Evolutionary conservation across 176 grass and related monocot genomes (phyloP).

Genomic region (Tuctoria greenei): DNA sequence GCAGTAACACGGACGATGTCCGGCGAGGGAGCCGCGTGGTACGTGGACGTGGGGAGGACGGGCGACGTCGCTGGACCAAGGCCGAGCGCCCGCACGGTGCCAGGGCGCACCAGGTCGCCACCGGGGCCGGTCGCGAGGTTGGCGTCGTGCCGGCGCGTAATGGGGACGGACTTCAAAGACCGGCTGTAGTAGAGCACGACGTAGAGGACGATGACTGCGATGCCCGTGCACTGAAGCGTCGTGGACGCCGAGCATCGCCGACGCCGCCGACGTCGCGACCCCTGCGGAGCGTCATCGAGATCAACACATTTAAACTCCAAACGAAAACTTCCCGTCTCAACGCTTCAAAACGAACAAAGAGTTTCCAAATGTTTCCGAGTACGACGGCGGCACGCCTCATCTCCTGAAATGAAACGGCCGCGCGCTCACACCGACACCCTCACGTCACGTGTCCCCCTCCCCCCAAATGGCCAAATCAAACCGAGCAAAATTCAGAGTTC

Average conservation of each 20-base stretch:
- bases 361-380: neutral
- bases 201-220: slow-evolving; percentile 46
- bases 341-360: no score
- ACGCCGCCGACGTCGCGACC: neutral
- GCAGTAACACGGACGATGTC: neutral
- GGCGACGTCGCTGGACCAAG: slow-evolving; percentile 41
- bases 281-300: neutral
- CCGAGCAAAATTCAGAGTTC: slow-evolving; percentile 3
- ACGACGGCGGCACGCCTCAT: neutral
- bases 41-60: slow-evolving; percentile 53
- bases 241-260: slow-evolving; percentile 25
- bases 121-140: neutral
- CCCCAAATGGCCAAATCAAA: no score
- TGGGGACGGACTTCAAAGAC: neutral
- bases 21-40: slow-evolving; percentile 17
- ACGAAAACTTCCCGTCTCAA: no score
- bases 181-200: slow-evolving; percentile 23
- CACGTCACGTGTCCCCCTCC: neutral
- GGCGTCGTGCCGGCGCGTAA: neutral
- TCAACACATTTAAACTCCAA: no score
- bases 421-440: neutral
- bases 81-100: slow-evolving; percentile 13
- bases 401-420: neutral
- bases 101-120: neutral
- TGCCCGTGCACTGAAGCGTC: slow-evolving; percentile 33